phyloP scores from a whole-genome alignment of 768 basidiomycete genomes.

The Lentinula lateritia region DNA sequence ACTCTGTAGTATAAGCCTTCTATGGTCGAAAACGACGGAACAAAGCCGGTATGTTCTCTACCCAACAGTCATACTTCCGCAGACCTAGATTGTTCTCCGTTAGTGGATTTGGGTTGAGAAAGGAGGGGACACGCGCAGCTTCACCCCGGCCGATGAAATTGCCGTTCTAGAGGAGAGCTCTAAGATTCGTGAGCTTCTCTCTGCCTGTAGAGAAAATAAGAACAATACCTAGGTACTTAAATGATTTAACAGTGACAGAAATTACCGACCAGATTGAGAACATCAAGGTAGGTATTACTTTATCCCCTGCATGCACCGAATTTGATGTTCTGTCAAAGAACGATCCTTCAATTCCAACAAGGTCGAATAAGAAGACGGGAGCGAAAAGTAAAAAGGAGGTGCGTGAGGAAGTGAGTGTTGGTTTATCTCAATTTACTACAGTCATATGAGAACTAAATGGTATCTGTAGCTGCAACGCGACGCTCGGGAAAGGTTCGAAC shows the following conservation, averaged over 20 bases:
- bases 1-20: constrained; percentile 61
- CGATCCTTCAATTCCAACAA: constrained; percentile 58
- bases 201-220: neutral
- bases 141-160: constrained; percentile 15
- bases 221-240: neutral
- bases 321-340: constrained; percentile 32
- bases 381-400: constrained; percentile 71
- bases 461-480: constrained; percentile 49
- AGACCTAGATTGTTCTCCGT: neutral
- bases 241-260: constrained; percentile 41
- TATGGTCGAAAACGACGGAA: constrained; percentile 74
- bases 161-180: constrained; percentile 34
- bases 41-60: constrained; percentile 51
- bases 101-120: constrained; percentile 66
- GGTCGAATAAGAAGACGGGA: constrained; percentile 68
- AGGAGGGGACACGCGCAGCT: constrained; percentile 13
- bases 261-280: constrained; percentile 51
- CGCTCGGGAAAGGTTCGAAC: constrained; percentile 51
- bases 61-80: no score
- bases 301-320: neutral
- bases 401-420: constrained; percentile 52
- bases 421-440: neutral
- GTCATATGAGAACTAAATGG: neutral
- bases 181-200: neutral
- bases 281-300: constrained; percentile 43